Evolutionary conservation across 768 basidiomycete genomes (phyloP).

Genomic region (Tricholoma hemisulphureum): DNA sequence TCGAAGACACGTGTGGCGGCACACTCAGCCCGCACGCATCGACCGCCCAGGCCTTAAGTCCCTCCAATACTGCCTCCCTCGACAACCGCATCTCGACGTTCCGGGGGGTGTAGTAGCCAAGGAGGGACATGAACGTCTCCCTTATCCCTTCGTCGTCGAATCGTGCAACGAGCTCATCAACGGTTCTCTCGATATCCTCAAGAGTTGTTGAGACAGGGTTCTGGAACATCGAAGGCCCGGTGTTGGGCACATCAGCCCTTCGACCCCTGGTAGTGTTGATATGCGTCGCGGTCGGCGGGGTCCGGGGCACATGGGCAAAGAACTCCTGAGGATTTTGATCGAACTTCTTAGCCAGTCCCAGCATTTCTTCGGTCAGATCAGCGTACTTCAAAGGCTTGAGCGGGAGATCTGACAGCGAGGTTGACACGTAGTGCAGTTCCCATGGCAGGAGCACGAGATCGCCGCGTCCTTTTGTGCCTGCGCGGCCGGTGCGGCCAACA

Average conservation of each 20-base stretch:
- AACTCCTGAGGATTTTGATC: conserved; percentile 45
- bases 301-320: conserved; percentile 20
- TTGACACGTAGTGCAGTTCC: conserved; percentile 68
- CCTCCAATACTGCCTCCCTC: conserved; percentile 47
- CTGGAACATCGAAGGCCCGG: conserved; percentile 14
- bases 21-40: conserved; percentile 50
- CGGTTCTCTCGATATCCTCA: conserved; percentile 26
- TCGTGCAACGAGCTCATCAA: conserved; percentile 30
- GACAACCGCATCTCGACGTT: conserved; percentile 45
- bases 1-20: conserved; percentile 50
- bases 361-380: conserved; percentile 46
- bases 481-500: conserved; percentile 82
- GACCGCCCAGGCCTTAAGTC: conserved; percentile 60
- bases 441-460: conserved; percentile 80
- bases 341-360: conserved; percentile 42
- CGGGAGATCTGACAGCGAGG: conserved; percentile 64
- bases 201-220: conserved; percentile 16
- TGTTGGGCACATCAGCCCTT: background rate
- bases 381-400: conserved; percentile 56
- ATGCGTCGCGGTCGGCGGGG: background rate
- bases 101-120: conserved; percentile 72
- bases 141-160: conserved; percentile 52
- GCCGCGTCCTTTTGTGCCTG: conserved; percentile 59
- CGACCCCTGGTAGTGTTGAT: background rate
- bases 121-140: conserved; percentile 61